These are phyloP conservation scores for Neoascochyta sp. DNA, from an alignment of 2,329 filamentous ascomycete genomes.

Conservation along the genomic window DNA sequence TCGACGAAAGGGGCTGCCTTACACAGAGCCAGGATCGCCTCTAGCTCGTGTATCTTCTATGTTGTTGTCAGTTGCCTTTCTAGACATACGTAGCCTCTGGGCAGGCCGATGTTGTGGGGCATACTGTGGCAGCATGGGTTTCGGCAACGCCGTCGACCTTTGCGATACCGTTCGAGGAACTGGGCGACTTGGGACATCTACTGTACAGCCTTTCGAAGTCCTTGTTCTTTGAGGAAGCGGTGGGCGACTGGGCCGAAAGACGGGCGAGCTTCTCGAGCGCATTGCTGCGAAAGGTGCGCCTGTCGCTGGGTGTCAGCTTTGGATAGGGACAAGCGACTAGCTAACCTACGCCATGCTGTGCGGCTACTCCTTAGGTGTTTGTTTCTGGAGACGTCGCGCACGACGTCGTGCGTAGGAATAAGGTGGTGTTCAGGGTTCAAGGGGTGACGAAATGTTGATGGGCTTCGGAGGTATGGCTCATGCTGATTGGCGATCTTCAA, in stretches of 20 bases:
- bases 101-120: no score
- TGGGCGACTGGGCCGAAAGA: conserved; percentile 42
- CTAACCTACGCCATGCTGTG: conserved; percentile 6
- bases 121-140: conserved; percentile 39
- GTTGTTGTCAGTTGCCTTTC: not conserved
- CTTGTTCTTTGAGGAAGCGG: conserved; percentile 23
- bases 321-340: not conserved
- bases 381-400: conserved; percentile 5
- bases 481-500: conserved; percentile 2
- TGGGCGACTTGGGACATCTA: conserved; percentile 26
- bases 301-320: conserved; percentile 6
- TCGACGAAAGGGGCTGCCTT: conserved; percentile 77
- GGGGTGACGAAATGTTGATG: conserved; percentile 4
- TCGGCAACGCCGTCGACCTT: conserved; percentile 8
- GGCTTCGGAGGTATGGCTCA: conserved; percentile 1
- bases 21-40: conserved; percentile 86
- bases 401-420: conserved; percentile 3
- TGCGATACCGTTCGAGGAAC: conserved; percentile 14
- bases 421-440: conserved; percentile 1
- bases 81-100: no score
- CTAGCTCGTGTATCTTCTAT: conserved; percentile 82
- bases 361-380: not conserved
- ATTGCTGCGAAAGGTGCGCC: conserved; percentile 43
- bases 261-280: conserved; percentile 51
- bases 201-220: conserved; percentile 45